Evolutionary conservation across 805 yeast genomes (phyloP), one percentile per base, ranked within the genome.

Genomic region (Candida xiaguanensis): DNA sequence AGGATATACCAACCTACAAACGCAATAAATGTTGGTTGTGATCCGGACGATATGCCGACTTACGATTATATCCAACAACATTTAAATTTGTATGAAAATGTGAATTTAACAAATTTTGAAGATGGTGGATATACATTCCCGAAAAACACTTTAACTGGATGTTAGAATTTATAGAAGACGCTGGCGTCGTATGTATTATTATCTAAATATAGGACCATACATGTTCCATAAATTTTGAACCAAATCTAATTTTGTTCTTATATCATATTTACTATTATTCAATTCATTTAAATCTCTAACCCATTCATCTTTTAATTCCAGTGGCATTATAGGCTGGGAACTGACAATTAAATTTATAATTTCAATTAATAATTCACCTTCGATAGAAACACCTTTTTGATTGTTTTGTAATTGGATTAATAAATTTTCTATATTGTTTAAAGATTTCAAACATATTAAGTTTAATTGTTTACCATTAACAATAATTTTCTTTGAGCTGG

Each of bases 31-130:
- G 40, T 83, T 15, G 83, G 93, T 0, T 91, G 98, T 66, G 97
- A 90, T 55, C 98, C 99, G 0, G 64, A 53, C 0, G 95, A 78
- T 54, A 79, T 72, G 56, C 98, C 98, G 39, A 93, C 98, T 0
- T 68, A 70, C 48, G 89, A 86, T 52, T 91, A 91, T 67, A 91
- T 91, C 50, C 61, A 78, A 36, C 55, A 58, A 24, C 98, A 91
- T 59, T 55, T 65, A 37, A 68, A 70, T 33, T 93, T 93, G 1
- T 91, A 91, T 58, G 40, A 57, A 29, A 77, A 88, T 58, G 55
- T 70, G 35, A 91, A 91, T 62, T 47, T 73, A 37, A 91, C 98
- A 0, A 47, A 63, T 8, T 91, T 96, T 95, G 70, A 63, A 22
- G 65, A 48, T 8, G 89, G 95, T 0, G 96, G 96, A 1, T 91